phyloP scores from a whole-genome alignment of 768 basidiomycete species.

The Amanita brunnescens region DNA sequence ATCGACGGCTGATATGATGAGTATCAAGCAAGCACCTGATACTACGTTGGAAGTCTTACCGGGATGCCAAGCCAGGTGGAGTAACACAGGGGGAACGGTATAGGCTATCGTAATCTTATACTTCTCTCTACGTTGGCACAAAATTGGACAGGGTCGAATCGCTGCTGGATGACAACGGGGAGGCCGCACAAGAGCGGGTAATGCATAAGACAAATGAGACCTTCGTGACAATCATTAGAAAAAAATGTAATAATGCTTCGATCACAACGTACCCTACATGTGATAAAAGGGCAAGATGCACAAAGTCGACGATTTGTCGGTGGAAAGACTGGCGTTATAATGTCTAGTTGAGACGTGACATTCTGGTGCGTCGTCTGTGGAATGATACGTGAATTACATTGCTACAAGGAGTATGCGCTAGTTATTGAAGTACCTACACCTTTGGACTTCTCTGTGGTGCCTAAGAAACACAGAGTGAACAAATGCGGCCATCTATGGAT shows the following conservation, averaged over 20 bases:
- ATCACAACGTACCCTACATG: slow-evolving; percentile 26
- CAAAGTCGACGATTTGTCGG: slow-evolving; percentile 41
- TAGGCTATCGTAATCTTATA: slow-evolving; percentile 52
- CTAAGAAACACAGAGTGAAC: slow-evolving; percentile 25
- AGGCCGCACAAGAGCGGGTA: slow-evolving; percentile 44
- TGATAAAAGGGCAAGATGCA: slow-evolving; percentile 57
- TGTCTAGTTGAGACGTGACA: slow-evolving; percentile 48
- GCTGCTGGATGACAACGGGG: slow-evolving; percentile 49
- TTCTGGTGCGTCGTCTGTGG: slow-evolving; percentile 62
- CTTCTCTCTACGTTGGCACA: slow-evolving; percentile 54
- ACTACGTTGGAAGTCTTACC: slow-evolving; percentile 25
- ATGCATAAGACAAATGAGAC: slow-evolving; percentile 53
- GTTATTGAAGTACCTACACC: slow-evolving; percentile 34
- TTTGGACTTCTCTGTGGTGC: slow-evolving; percentile 76
- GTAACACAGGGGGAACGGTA: slow-evolving; percentile 79
- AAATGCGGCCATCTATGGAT: background rate
- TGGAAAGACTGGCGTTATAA: slow-evolving; percentile 40
- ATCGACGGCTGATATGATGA: slow-evolving; percentile 38
- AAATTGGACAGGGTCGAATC: slow-evolving; percentile 66
- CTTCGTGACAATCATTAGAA: slow-evolving; percentile 18
- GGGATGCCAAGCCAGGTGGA: slow-evolving; percentile 62
- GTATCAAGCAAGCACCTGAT: background rate
- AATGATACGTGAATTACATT: background rate
- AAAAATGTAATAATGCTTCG: background rate
- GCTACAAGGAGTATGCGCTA: background rate